Evolutionary conservation across 495 filamentous ascomycete genomes (phyloP), one percentile per base, ranked within the genome.

Genomic region (Clohesyomyces aquaticus): DNA sequence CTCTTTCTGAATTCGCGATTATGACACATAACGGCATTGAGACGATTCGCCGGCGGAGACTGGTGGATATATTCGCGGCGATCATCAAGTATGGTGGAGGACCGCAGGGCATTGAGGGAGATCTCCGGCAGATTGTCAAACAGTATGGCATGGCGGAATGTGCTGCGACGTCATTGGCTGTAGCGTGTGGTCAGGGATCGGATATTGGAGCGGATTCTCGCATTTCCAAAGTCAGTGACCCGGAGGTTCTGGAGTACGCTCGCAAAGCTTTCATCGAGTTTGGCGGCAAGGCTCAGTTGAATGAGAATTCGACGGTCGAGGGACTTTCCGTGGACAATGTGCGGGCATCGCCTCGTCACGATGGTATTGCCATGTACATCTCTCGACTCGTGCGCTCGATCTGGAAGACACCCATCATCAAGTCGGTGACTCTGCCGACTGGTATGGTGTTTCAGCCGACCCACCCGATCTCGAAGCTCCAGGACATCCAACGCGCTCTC

Each of bases 11-110:
- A 68, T 84, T 96, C 54, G 95, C 92, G 4, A 86, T 99, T 32
- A 78, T 99, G 58, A 97, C 94, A 8, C 94, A 93, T 65, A 88
- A 82, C 16, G 94, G 93, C 1, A 84, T 99, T 57, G 89, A 96
- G 64, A 80, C 94, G 25, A 82, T 96, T 58, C 85, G 91, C 21
- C 83, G 95, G 35, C 80, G 91, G 67, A 82, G 95, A 55, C 79
- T 98, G 9, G 91, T 98, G 4, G 94, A 99, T 69, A 89, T 96
- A 6, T 96, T 99, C 71, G 92, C 93, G 22, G 82, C 88, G 1
- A 80, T 89, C 22, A 87, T 96, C 32, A 82, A 88, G 38, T 79
- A 80, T 59, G 84, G 87, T n/a, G 80, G 84, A 3, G 86, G 88
- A 32, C 87, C 93, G 8, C 92, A 96, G 43, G 91, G 87, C 3